Conservation (phyloP, 805 yeast species). For the Ogataea nakhonphanomensis region DNA sequence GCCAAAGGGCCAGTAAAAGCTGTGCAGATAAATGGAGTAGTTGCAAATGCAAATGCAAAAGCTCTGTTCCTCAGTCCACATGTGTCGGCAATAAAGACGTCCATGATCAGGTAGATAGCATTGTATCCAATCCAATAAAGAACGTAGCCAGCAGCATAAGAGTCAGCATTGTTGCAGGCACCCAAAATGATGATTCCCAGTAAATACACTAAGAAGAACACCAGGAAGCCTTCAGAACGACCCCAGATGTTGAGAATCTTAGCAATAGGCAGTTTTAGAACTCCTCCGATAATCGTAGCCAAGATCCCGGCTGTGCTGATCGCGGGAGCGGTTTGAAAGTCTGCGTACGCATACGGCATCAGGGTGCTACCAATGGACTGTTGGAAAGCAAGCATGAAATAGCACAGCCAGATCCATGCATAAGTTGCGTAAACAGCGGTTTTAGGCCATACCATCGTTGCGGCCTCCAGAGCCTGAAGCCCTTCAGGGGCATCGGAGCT, state of each 20-base stretch:
- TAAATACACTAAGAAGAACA: conserved; percentile 21
- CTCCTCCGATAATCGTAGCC: conserved; percentile 33
- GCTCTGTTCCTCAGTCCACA: conserved; percentile 31
- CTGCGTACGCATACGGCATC: conserved; percentile 22
- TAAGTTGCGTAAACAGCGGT: conserved; percentile 27
- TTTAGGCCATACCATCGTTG: conserved; percentile 32
- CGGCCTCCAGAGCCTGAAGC: conserved; percentile 31
- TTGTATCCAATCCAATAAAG: conserved; percentile 31
- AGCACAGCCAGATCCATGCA: conserved; percentile 34
- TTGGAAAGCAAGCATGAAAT: conserved; percentile 34
- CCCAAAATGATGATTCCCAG: conserved; percentile 31
- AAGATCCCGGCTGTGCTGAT: conserved; percentile 30
- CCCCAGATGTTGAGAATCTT: conserved; percentile 29
- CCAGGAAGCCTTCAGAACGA: conserved; percentile 29
- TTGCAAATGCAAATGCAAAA: conserved; percentile 29
- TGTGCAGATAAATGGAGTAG: conserved; percentile 33
- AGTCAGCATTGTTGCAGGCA: conserved; percentile 25
- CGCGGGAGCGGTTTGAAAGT: conserved; percentile 30
- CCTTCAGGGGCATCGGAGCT: conserved; percentile 27
- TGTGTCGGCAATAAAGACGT: conserved; percentile 31
- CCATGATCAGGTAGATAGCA: conserved; percentile 27
- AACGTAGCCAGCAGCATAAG: conserved; percentile 32
- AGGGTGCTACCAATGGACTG: conserved; percentile 25
- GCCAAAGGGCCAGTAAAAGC: conserved; percentile 32
- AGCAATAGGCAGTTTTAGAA: conserved; percentile 31